Conservation (phyloP, 2,329 filamentous ascomycete genomes). For the Phialophora expanda region DNA sequence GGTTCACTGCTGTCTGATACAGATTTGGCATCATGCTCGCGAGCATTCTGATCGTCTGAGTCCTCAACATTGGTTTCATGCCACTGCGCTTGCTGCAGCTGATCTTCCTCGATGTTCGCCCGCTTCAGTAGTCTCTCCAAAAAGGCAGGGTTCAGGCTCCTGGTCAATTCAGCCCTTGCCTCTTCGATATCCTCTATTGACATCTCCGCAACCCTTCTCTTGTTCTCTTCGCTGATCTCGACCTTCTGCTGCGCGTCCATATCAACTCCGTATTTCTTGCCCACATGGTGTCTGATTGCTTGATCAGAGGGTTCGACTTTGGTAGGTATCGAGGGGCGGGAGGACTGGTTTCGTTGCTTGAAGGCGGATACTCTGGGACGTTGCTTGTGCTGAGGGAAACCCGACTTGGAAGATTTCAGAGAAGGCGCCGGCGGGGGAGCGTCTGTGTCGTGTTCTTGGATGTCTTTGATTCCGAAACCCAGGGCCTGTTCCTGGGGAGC, state of each 20-base stretch:
- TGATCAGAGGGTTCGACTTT: slow-evolving; percentile 35
- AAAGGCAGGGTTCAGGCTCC: slow-evolving; percentile 73
- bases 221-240: slow-evolving; percentile 84
- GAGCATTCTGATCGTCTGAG: background rate
- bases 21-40: slow-evolving; percentile 11
- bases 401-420: slow-evolving; percentile 68
- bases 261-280: slow-evolving; percentile 36
- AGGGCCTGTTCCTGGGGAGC: slow-evolving; percentile 39
- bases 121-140: slow-evolving; percentile 77
- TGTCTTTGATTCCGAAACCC: slow-evolving; percentile 67
- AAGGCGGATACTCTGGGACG: slow-evolving; percentile 76
- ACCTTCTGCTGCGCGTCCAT: slow-evolving; percentile 63
- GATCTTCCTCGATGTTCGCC: slow-evolving; percentile 72
- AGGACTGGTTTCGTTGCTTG: slow-evolving; percentile 66
- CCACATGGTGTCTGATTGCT: slow-evolving; percentile 36
- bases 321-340: slow-evolving; percentile 30
- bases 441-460: slow-evolving; percentile 72
- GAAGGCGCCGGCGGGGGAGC: slow-evolving; percentile 54
- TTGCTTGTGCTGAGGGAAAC: slow-evolving; percentile 89
- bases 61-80: slow-evolving; percentile 21
- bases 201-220: slow-evolving; percentile 75
- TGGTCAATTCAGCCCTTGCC: slow-evolving; percentile 79
- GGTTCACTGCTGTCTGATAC: slow-evolving; percentile 31
- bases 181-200: slow-evolving; percentile 78
- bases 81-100: slow-evolving; percentile 22